These are phyloP conservation scores for Trebouxia sp. DNA, from an alignment of 139 green algal species.

Conservation along the genomic window DNA sequence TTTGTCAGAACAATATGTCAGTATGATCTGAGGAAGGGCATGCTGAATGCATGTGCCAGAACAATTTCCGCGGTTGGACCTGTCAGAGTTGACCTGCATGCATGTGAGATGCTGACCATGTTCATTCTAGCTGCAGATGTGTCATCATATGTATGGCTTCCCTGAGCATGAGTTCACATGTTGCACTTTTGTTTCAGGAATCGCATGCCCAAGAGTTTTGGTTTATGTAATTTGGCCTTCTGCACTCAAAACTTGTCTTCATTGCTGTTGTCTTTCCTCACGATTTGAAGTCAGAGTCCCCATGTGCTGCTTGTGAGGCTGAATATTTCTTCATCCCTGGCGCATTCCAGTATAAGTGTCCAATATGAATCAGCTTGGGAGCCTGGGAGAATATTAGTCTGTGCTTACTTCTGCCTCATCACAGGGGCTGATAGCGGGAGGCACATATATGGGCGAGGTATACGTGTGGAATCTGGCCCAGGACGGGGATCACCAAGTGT, in stretches of 20 bases:
- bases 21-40: too few relatives aligned
- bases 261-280: too few relatives aligned
- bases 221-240: not conserved
- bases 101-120: not conserved
- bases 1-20: not conserved
- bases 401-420: too few relatives aligned
- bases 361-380: too few relatives aligned
- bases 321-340: too few relatives aligned
- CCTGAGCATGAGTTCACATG: not conserved
- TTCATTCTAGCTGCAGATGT: not conserved
- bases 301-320: too few relatives aligned
- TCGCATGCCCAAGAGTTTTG: not conserved
- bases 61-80: not conserved
- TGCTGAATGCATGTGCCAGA: not conserved
- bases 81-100: not conserved
- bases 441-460: constrained; percentile 70
- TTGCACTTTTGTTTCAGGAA: not conserved
- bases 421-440: constrained; percentile 63
- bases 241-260: not conserved
- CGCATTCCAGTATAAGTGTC: too few relatives aligned
- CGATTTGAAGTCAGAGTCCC: too few relatives aligned
- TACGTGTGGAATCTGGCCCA: constrained; percentile 66
- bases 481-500: constrained; percentile 54
- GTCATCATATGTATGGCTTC: not conserved
- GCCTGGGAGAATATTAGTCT: too few relatives aligned